Conservation (phyloP, 139 green algal genomes). For the Auxenochlorella pyrenoidosa region DNA sequence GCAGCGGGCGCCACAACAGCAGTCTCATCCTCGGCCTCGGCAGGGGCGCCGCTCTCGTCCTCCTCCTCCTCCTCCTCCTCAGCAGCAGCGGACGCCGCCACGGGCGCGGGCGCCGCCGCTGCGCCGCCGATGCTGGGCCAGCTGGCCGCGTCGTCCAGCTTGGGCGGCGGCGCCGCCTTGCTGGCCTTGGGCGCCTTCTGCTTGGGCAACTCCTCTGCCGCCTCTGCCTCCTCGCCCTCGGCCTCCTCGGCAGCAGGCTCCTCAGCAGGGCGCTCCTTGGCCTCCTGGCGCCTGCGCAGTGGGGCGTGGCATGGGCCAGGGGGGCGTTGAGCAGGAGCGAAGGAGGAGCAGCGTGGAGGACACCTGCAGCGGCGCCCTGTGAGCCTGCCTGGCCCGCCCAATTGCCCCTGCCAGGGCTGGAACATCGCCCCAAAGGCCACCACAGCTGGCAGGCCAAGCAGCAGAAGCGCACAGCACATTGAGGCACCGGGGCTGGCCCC, state of each 20-base stretch:
- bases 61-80: conserved; percentile 8
- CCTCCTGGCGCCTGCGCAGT: conserved; percentile 30
- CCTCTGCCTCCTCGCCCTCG: conserved; percentile 10
- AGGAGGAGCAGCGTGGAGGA: neutral
- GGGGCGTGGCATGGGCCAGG: neutral
- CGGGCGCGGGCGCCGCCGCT: neutral
- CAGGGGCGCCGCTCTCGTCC: neutral
- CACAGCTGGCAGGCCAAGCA: neutral
- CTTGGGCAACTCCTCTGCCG: conserved; percentile 14
- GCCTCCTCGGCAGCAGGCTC: neutral
- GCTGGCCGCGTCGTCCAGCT: conserved; percentile 46
- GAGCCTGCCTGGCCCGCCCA: too few species aligned
- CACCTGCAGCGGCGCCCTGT: neutral
- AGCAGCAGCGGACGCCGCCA: neutral
- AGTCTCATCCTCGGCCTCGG: neutral
- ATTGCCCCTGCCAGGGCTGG: too few species aligned
- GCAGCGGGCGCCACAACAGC: neutral
- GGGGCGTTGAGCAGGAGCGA: neutral
- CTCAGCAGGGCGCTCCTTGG: conserved; percentile 9
- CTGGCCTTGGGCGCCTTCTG: neutral
- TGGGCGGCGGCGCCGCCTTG: conserved; percentile 27
- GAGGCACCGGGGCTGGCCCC: too few species aligned
- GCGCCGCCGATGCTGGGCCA: conserved; percentile 49
- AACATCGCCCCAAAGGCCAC: too few species aligned
- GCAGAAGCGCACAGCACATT: neutral